Evolutionary conservation across 345 rosid genomes (phyloP), one percentile per base, ranked within the genome.

Genomic region (Eucalyptus fibrosa): DNA sequence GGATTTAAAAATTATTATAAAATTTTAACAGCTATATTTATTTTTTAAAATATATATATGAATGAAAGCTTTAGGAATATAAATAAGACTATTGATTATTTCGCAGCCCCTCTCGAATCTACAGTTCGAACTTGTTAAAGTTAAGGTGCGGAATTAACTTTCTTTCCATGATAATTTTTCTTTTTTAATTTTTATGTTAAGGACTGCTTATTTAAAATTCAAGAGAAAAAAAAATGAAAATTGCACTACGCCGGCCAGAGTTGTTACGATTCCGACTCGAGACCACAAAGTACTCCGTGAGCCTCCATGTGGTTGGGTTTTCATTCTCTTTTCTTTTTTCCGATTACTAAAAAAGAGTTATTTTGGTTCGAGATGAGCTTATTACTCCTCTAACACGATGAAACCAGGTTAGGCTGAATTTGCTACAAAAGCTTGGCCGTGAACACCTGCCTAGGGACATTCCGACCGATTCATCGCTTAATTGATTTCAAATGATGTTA

Each of bases 211-310:
- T n/a, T 65, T n/a, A n/a, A n/a, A 65, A 34, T 72, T 34, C 44
- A 72, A 72, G 7, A 72, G 26, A 32, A 34, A 37, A 72, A 11
- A 12, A 60, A 60, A 0, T 34, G 82, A 72, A 72, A 34, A 72
- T 72, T 37, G 45, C 24, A 34, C 26, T 6, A 9, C 0, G 24
- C 24, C 0, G 3, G 44, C 1, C 2, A 34, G 2, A 32, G 80
- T n/a, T 1, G 19, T n/a, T n/a, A 1, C 67, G 1, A 60, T 60
- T 60, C 32, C 8, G 2, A 26, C n/a, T 24, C 3, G 1, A 26
- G 65, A 59, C 16, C 14, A 13, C 32, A 28, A 3, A 30, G n/a
- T 60, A 32, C 1, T 60, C 16, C 3, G 1, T 3, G 8, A 26
- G 15, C 67, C n/a, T 28, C 15, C 15, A 60, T 28, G 6, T 3